Base-by-base conservation (phyloP, 78 protist species). In the Dictyostelium firmibasis region DNA sequence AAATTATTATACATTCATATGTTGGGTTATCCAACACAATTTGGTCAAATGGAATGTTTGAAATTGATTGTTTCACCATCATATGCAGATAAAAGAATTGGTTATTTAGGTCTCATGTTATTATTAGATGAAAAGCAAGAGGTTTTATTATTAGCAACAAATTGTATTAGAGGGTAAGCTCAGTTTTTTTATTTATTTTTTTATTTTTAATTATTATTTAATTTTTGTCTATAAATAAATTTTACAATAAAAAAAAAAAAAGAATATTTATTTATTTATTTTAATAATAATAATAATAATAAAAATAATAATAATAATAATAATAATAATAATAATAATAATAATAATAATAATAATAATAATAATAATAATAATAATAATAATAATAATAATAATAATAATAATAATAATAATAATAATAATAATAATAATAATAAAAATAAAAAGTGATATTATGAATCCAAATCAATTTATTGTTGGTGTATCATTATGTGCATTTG, bases 1-100 rank as follows among this genome's bases (percentile, higher is more conserved):
- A 99, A 99, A 95, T 97, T 99, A 60, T 93, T 99, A 29, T 99
- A 98, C 91, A 98, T 99, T 82, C 98, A 99, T 94, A 98, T 99
- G 99, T 98, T 99, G 14, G 99, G 99, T 43, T 97, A 98, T 84
- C 98, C 99, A 35, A 96, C 98, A 38, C 98, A 98, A 75, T 98
- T 96, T 84, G 99, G 99, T 27, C 99, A 98, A 85, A 96, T 99
- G 98, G 99, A 98, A 86, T 96, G 98, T 84, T 91, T 99, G 27
- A 98, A 98, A 84, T 95, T 99, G n/a, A 95, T 98, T 74, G 98
- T 99, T 2, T 92, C 98, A 10, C 96, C 86, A 53, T 83, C 92
- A 47, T 99, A 96, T 85, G 35, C 96, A 1, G 99, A 99, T 83
- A 99, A 99, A 95, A 96, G 99, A 77, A 92, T 98, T 69, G 99